Evolutionary conservation across 352 stramenopile genomes (phyloP).

Genomic region (Phytopythium litorale): DNA sequence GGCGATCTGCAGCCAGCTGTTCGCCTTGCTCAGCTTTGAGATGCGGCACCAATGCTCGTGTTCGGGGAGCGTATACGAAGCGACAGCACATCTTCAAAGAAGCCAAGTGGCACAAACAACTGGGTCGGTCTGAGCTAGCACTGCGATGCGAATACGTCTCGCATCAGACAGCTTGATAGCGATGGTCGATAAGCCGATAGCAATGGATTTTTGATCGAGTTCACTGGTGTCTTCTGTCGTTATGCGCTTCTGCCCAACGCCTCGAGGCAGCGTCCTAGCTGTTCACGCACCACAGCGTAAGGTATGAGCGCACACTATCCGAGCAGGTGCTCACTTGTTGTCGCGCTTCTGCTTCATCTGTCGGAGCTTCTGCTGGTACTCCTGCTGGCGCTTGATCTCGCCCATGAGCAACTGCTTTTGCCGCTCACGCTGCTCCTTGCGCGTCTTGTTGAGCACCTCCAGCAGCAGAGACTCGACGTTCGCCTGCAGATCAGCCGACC

Average conservation of each 20-base stretch:
- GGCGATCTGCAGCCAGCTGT: background rate
- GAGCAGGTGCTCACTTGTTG: background rate
- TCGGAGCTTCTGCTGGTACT: constrained; percentile 23
- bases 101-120: too few species aligned
- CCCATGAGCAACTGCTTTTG: constrained; percentile 20
- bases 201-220: too few species aligned
- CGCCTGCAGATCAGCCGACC: constrained; percentile 49
- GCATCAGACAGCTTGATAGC: too few species aligned
- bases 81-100: too few species aligned
- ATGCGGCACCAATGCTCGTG: background rate
- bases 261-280: background rate
- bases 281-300: background rate
- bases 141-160: too few species aligned
- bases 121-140: too few species aligned
- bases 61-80: background rate
- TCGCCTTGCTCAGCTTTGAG: background rate
- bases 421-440: constrained; percentile 18
- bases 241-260: background rate
- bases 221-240: background rate
- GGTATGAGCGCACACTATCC: background rate
- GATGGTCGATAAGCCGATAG: too few species aligned
- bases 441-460: constrained; percentile 26
- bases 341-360: constrained; percentile 3
- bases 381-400: constrained; percentile 30
- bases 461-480: constrained; percentile 34